Evolutionary conservation across 768 basidiomycete species (phyloP), one percentile per base, ranked within the genome.

Genomic region (Coprinopsis strossmayeri): DNA sequence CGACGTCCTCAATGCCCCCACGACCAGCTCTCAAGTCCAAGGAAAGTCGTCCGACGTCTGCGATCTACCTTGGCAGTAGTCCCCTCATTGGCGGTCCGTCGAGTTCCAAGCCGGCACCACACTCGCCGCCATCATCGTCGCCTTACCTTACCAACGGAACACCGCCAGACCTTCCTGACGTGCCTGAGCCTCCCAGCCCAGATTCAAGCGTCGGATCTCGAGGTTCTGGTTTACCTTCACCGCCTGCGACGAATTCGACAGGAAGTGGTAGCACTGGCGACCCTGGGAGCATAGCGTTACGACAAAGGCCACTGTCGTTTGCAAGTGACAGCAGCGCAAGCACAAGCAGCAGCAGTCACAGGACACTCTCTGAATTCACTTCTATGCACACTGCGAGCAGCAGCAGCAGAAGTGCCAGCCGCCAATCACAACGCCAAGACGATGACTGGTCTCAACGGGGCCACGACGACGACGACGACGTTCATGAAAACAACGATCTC

Each of bases 161-260:
- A 12, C 60, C 64, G 10, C 67, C 71, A 12, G 61, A 69, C 40
- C 69, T 86, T 17, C 85, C 86, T 2, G 82, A 84, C 57, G 74
- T 87, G 37, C 84, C 84, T 43, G 82, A 81, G 53, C 82, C 82
- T 2, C 80, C 82, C n/a, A 84, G 80, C 53, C 82, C 83, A 10
- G 70, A 68, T 20, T 66, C 72, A 27, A 69, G 67, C 53, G 57
- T 59, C 12, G 62, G 72, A 49, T 73, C 80, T 3, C 61, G 59
- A 53, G 68, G 72, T 49, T 87, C 85, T 3, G 87, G 88, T 4
- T 62, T 91, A 3, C 88, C 89, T 1, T 89, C 87, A 20, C 89
- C 89, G 0, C 89, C 89, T 35, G 87, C 86, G 23, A 87, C 89
- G 17, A 90, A 89, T 60, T 90, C 87, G 10, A 89, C 87, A 1